Evolutionary conservation across 2,329 filamentous ascomycete species (phyloP).

Genomic region (Colletotrichum trifolii): DNA sequence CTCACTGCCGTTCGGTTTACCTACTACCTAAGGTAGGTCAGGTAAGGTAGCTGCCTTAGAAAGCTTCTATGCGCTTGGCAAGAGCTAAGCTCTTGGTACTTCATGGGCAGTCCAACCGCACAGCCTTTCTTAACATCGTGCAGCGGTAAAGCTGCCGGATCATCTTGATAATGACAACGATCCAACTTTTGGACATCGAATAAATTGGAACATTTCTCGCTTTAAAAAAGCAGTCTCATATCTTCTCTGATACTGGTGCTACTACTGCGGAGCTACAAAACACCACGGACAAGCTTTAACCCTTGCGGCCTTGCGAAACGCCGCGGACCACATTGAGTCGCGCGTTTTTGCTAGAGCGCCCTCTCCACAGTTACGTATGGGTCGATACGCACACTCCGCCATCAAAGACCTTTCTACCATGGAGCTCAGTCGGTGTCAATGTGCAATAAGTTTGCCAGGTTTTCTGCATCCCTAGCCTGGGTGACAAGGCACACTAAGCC

Average conservation of each 20-base stretch:
- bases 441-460: neutral
- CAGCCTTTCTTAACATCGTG: neutral
- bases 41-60: neutral
- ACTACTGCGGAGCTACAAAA: slow-evolving; percentile 16
- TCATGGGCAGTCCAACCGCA: slow-evolving; percentile 9
- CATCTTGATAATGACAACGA: neutral
- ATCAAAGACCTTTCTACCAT: too few species aligned
- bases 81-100: slow-evolving; percentile 9
- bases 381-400: neutral
- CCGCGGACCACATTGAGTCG: slow-evolving; percentile 27
- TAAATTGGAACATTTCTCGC: too few species aligned
- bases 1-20: too few species aligned
- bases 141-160: neutral
- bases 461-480: neutral
- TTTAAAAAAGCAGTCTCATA: too few species aligned
- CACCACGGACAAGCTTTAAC: slow-evolving; percentile 19
- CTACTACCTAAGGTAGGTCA: too few species aligned
- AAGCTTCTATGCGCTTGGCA: slow-evolving; percentile 19
- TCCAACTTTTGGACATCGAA: neutral
- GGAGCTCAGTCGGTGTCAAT: neutral
- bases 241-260: neutral
- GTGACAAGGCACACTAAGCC: neutral
- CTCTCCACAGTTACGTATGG: slow-evolving; percentile 7
- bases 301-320: slow-evolving; percentile 23
- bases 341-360: slow-evolving; percentile 11